Evolutionary conservation across 768 basidiomycete genomes (phyloP), one percentile per base, ranked within the genome.

Genomic region (Boletales sp.): DNA sequence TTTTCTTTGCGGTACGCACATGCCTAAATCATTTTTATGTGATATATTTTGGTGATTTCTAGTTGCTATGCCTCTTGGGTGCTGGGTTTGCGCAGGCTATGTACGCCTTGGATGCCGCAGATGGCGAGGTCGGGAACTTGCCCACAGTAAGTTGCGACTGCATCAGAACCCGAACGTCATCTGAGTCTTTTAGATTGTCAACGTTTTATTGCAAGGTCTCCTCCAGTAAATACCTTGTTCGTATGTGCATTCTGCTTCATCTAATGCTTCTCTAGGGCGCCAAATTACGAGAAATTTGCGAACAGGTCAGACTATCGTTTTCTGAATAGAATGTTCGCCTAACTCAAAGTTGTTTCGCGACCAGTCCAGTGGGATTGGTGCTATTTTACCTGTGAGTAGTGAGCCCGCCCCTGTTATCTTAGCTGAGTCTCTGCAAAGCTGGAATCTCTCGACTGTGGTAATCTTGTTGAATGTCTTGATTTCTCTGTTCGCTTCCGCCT

Each of bases 401-500:
- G n/a, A 31, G 24, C 13, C 36, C n/a, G 51, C 30, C 11, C 19
- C 40, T 30, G 37, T 32, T 39, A n/a, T 17, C 43, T 51, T 35
- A 43, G 27, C 14, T 44, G 44, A 18, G 21, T 31, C 40, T 40
- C 30, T 31, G 12, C 43, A 41, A 40, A 87, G 86, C 39, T 94
- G 91, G 92, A 92, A 86, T 69, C 79, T 90, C 47, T 78, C 84
- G 18, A 86, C 90, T 3, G 87, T 82, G 15, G 78, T 97, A 43
- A 80, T 97, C 47, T 76, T 97, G 43, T 80, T 97, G 65, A 97
- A 97, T 64, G 84, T 97, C 62, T 77, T 97, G 61, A 93, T 97
- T 58, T 97, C 94, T n/a, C 72, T 97, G 58, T 97, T 97, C 66
- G 84, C 93, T 15, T 90, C 92, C 43, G 92, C 93, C 1, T 95